These are phyloP conservation scores for Fusarium protoensiforme DNA, from an alignment of 2,329 filamentous ascomycete species.

Conservation along the genomic window DNA sequence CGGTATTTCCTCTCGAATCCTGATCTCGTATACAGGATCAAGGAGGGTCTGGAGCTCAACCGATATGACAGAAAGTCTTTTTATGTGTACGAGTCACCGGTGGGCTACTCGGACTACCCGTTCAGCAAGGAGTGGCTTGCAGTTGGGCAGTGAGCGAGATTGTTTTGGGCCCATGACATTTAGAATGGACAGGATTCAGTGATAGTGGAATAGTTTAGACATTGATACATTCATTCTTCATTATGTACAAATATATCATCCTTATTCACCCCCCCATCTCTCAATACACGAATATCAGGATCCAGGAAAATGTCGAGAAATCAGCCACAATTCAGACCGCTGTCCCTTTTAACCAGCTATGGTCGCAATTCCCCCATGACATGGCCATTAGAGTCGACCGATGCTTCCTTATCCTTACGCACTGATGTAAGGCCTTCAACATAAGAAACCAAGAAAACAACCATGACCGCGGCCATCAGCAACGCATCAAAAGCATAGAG, in stretches of 20 bases:
- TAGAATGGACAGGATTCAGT: neutral
- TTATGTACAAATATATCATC: neutral
- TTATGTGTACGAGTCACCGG: conserved; percentile 25
- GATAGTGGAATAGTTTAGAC: neutral
- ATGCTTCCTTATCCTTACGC: neutral
- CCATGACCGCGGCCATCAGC: conserved; percentile 52
- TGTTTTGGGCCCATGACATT: neutral
- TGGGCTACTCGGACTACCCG: conserved; percentile 46
- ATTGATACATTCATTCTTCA: neutral
- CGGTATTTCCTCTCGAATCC: conserved; percentile 47
- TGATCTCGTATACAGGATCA: conserved; percentile 40
- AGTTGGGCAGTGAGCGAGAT: neutral
- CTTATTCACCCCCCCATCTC: neutral
- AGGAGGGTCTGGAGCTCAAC: conserved; percentile 40
- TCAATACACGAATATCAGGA: neutral
- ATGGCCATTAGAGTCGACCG: neutral
- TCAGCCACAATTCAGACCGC: neutral
- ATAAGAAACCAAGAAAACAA: conserved; percentile 47
- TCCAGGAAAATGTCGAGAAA: neutral
- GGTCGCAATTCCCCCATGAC: neutral
- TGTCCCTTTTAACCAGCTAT: neutral
- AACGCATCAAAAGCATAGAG: conserved; percentile 50
- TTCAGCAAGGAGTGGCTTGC: conserved; percentile 32
- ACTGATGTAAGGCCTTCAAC: neutral
- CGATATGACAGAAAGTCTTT: conserved; percentile 43